Evolutionary conservation across 495 filamentous ascomycete species (phyloP).

Genomic region (Aspergillus bertholletiae): DNA sequence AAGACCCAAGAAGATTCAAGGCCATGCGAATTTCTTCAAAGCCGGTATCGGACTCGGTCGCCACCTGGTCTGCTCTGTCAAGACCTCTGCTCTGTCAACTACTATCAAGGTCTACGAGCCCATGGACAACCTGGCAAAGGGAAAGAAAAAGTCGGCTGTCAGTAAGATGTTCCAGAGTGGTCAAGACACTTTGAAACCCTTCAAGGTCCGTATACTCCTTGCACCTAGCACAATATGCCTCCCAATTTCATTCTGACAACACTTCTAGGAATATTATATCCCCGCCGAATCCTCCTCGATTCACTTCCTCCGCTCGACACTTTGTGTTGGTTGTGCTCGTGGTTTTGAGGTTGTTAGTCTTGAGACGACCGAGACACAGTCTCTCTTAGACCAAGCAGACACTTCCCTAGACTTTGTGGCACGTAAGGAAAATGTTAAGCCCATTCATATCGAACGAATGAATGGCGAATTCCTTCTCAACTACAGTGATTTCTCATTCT

Average conservation of each 20-base stretch:
- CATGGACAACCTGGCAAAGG: conserved; percentile 82
- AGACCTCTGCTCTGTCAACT: conserved; percentile 81
- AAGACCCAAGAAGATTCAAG: conserved; percentile 94
- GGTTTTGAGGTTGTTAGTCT: conserved; percentile 97
- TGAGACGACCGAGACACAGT: conserved; percentile 96
- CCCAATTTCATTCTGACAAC: conserved; percentile 1
- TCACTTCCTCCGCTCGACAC: conserved; percentile 93
- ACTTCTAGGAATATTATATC: conserved; percentile 83
- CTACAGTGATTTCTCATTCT: conserved; percentile 98
- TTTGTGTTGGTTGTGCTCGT: conserved; percentile 91
- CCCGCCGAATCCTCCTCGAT: conserved; percentile 94
- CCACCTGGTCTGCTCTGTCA: conserved; percentile 93
- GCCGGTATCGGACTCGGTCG: conserved; percentile 90
- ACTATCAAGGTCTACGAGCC: conserved; percentile 99
- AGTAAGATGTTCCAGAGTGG: conserved; percentile 92
- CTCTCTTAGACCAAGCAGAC: conserved; percentile 94
- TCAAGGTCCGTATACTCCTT: conserved; percentile 58
- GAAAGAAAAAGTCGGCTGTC: conserved; percentile 87
- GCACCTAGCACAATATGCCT: neutral
- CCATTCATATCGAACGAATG: conserved; percentile 96
- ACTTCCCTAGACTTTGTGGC: conserved; percentile 96
- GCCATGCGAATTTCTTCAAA: conserved; percentile 97
- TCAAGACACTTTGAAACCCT: conserved; percentile 90
- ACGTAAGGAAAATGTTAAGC: conserved; percentile 85
- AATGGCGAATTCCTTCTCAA: conserved; percentile 96